A percentile compares a stretch with the other conserved stretches of the same genome.
phyloP scores from a whole-genome alignment of 441 rosid genomes.

The Geranium incanum region DNA sequence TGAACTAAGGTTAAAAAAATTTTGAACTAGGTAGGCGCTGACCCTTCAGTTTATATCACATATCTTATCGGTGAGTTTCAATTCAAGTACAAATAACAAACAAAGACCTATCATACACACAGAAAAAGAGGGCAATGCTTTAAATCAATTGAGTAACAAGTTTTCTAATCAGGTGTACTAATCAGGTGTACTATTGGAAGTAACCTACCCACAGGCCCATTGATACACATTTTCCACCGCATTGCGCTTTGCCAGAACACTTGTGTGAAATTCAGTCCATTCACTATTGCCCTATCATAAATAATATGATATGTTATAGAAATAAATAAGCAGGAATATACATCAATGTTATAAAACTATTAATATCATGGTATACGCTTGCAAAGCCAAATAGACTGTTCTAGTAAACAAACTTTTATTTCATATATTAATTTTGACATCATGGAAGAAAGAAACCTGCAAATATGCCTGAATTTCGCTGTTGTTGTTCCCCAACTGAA shows the following conservation, averaged over 20 bases:
- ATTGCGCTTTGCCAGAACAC: constrained; percentile 69
- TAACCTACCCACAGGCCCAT: constrained; percentile 90
- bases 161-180: too few species aligned
- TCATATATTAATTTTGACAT: neutral
- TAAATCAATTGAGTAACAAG: too few species aligned
- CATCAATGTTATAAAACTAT: neutral
- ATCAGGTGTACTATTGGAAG: too few species aligned
- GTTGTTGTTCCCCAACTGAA: constrained; percentile 62
- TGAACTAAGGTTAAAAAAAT: too few species aligned
- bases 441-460: constrained; percentile 46
- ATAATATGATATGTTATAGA: constrained; percentile 5
- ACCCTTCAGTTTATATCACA: too few species aligned
- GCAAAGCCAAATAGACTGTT: neutral
- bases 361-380: neutral
- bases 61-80: too few species aligned
- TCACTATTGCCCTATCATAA: constrained; percentile 52
- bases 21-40: too few species aligned
- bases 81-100: too few species aligned
- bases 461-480: constrained; percentile 51
- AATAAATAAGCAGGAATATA: constrained; percentile 11
- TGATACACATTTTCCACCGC: constrained; percentile 77
- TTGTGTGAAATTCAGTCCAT: constrained; percentile 77
- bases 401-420: neutral
- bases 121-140: too few species aligned
- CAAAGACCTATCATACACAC: too few species aligned